Conservation (phyloP, 83 land plant genomes). For the Larix sibirica region DNA sequence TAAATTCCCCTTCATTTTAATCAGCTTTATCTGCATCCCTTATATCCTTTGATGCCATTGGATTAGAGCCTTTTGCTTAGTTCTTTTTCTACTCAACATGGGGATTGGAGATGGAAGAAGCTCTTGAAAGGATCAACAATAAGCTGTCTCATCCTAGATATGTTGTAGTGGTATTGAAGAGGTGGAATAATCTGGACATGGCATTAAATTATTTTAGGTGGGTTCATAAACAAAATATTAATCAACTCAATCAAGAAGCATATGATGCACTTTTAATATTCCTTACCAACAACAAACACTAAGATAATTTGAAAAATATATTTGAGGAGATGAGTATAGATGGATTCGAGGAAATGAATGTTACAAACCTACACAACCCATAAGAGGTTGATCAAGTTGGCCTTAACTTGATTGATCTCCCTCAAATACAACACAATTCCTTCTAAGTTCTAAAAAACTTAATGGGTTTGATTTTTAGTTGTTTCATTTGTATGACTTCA, state of each 20-base stretch:
- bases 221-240: constrained; percentile 34
- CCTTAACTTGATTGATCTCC: no score
- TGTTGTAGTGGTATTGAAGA: constrained; percentile 45
- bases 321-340: constrained; percentile 63
- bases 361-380: background rate
- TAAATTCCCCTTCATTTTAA: no score
- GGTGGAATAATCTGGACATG: constrained; percentile 42
- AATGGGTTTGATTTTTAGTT: no score
- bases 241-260: constrained; percentile 43
- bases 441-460: no score
- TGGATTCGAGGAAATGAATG: constrained; percentile 39
- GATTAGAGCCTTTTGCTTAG: no score
- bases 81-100: constrained; percentile 16
- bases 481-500: no score
- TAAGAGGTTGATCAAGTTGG: no score
- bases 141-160: constrained; percentile 23
- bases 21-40: no score
- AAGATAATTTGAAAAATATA: constrained; percentile 33
- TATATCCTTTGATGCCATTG: no score
- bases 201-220: constrained; percentile 62
- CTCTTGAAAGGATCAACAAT: constrained; percentile 25
- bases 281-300: constrained; percentile 41
- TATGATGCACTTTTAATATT: constrained; percentile 56
- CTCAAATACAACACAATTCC: no score
- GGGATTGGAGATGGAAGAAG: constrained; percentile 43